These are phyloP conservation scores for Erodium maritimum DNA, from an alignment of 345 rosid genomes.

Conservation along the genomic window DNA sequence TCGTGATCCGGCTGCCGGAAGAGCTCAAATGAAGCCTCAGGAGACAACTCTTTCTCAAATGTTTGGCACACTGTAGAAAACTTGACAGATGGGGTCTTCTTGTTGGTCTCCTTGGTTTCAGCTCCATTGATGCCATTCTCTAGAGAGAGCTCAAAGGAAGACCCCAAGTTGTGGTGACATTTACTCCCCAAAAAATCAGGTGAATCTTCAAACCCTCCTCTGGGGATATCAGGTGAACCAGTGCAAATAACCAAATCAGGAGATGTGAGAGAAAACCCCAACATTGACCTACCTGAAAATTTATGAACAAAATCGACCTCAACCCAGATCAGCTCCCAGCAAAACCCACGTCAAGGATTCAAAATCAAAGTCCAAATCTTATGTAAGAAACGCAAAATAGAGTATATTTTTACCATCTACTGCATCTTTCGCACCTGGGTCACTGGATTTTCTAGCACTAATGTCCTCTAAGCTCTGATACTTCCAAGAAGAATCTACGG, in stretches of 20 bases:
- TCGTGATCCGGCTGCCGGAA: slow-evolving; percentile 22
- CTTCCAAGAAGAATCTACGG: slow-evolving; percentile 3
- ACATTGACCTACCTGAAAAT: slow-evolving; percentile 45
- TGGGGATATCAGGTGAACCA: slow-evolving; percentile 56
- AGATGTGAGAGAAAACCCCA: slow-evolving; percentile 55
- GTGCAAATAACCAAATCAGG: slow-evolving; percentile 68
- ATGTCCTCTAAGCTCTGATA: slow-evolving; percentile 5
- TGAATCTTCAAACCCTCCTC: slow-evolving; percentile 26
- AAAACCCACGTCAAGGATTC: background rate
- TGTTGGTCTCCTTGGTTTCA: slow-evolving; percentile 14
- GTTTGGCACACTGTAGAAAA: slow-evolving; percentile 56
- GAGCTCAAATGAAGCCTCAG: slow-evolving; percentile 80
- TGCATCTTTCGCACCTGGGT: slow-evolving; percentile 6
- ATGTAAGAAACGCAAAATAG: background rate
- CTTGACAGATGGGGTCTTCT: slow-evolving; percentile 36
- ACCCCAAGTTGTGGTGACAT: slow-evolving; percentile 12
- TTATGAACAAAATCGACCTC: slow-evolving; percentile 2
- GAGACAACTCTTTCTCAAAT: slow-evolving; percentile 41
- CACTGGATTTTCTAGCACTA: slow-evolving; percentile 1
- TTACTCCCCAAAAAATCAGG: slow-evolving; percentile 26
- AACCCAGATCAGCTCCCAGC: too few relatives aligned
- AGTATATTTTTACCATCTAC: slow-evolving; percentile 11
- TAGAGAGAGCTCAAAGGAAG: slow-evolving; percentile 59
- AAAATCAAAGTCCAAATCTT: background rate
- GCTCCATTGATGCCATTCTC: slow-evolving; percentile 57